phyloP scores from a whole-genome alignment of 257 asterid genomes.

The Solanum chmielewskii region DNA sequence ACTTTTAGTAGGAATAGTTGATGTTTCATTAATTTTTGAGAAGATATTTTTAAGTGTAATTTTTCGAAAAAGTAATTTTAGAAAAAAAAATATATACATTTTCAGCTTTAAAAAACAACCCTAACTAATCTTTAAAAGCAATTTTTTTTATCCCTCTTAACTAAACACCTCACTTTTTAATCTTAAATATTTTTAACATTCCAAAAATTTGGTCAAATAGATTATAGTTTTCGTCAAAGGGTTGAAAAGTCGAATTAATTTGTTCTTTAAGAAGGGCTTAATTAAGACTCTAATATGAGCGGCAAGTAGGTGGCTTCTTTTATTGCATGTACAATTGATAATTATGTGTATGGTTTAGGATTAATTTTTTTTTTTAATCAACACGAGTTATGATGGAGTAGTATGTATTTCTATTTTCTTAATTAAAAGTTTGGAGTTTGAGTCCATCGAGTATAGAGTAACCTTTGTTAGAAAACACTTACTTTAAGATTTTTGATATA shows the following conservation, averaged over 20 bases:
- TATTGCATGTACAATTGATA: not conserved
- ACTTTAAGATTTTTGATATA: accelerated
- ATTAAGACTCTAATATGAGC: not conserved
- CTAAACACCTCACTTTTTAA: not conserved
- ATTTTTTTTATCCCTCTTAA: not conserved
- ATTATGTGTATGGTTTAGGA: not conserved
- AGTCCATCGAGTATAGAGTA: accelerated
- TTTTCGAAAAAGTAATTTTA: no score
- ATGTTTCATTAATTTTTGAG: no score
- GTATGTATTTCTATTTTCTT: accelerated
- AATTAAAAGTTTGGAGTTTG: no score
- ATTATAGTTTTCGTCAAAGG: not conserved
- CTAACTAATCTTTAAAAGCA: not conserved
- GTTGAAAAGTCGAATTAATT: not conserved
- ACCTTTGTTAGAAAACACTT: accelerated
- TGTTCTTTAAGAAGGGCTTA: not conserved
- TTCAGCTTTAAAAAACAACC: not conserved
- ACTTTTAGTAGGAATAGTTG: not conserved
- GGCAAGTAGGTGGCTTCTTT: not conserved
- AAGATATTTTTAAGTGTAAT: not conserved
- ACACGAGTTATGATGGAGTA: accelerated
- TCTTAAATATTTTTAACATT: not conserved
- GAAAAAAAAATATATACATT: no score
- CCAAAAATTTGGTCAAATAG: not conserved
- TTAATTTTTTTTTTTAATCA: not conserved